Evolutionary conservation across 768 basidiomycete species (phyloP).

Genomic region (Termitomyces sp.): DNA sequence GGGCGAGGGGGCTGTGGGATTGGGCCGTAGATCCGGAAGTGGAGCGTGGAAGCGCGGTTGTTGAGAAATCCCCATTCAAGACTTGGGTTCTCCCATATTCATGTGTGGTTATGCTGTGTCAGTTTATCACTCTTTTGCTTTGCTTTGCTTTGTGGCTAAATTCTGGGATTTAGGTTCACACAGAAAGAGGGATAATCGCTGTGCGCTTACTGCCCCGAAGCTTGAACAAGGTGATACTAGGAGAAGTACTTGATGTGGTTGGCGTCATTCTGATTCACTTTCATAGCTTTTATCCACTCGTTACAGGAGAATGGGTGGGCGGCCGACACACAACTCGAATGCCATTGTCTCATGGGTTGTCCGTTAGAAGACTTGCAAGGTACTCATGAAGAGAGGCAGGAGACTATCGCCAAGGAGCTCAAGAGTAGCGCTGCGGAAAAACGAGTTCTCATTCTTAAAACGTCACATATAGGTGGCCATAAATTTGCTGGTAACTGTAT

Average conservation of each 20-base stretch:
- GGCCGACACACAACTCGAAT: slow-evolving; percentile 71
- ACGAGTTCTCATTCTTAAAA: slow-evolving; percentile 78
- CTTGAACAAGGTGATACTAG: slow-evolving; percentile 62
- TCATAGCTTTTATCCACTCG: slow-evolving; percentile 56
- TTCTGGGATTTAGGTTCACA: slow-evolving; percentile 77
- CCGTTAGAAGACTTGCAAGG: slow-evolving; percentile 61
- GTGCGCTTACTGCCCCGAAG: slow-evolving; percentile 81
- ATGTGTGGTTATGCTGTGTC: slow-evolving; percentile 87
- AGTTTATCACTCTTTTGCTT: slow-evolving; percentile 25
- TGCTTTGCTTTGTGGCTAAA: slow-evolving; percentile 7
- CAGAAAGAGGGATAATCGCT: slow-evolving; percentile 89
- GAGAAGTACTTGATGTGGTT: slow-evolving; percentile 8
- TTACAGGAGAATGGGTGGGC: slow-evolving; percentile 71
- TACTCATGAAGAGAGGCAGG: slow-evolving; percentile 50
- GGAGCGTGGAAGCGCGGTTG: slow-evolving; percentile 40
- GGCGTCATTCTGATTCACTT: slow-evolving; percentile 2
- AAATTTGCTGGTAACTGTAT: slow-evolving; percentile 89
- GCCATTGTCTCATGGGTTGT: slow-evolving; percentile 43
- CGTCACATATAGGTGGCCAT: slow-evolving; percentile 93
- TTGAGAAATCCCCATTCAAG: slow-evolving; percentile 46
- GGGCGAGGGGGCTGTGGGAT: slow-evolving; percentile 70
- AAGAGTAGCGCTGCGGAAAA: slow-evolving; percentile 53
- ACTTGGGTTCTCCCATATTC: slow-evolving; percentile 88
- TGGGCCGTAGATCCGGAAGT: slow-evolving; percentile 58
- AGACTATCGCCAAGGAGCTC: slow-evolving; percentile 47